Conservation (phyloP, 495 filamentous ascomycete genomes). For the Aspergillus egyptiacus region DNA sequence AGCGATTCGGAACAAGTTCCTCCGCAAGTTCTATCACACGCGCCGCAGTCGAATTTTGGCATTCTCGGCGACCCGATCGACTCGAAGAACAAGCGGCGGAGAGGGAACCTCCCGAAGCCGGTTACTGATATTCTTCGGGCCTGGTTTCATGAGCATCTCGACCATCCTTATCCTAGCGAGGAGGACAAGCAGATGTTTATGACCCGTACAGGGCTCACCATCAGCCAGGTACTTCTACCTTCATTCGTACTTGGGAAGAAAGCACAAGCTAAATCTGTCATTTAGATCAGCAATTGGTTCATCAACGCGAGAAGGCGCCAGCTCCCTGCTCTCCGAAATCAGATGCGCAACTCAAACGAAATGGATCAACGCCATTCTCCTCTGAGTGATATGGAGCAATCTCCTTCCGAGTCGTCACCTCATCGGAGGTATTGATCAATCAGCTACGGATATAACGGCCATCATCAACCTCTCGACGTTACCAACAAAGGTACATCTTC, state of each 20-base stretch:
- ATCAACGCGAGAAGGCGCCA: conserved; percentile 83
- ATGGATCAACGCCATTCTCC: conserved; percentile 38
- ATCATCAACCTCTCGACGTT: neutral
- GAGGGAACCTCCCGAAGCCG: conserved; percentile 83
- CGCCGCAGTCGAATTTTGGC: conserved; percentile 39
- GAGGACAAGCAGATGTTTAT: conserved; percentile 84
- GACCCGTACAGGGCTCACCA: conserved; percentile 65
- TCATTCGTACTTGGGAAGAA: neutral
- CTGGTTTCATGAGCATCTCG: conserved; percentile 72
- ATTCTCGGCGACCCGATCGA: conserved; percentile 41
- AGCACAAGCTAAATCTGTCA: neutral
- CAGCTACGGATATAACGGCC: neutral
- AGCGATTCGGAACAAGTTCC: conserved; percentile 33
- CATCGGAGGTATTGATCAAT: conserved; percentile 14
- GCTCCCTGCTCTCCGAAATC: conserved; percentile 59
- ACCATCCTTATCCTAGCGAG: conserved; percentile 83
- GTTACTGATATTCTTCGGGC: conserved; percentile 73
- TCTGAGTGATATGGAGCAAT: conserved; percentile 38
- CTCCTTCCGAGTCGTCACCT: conserved; percentile 32
- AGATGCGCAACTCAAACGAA: conserved; percentile 38
- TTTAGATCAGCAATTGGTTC: conserved; percentile 88
- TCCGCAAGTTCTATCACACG: conserved; percentile 25
- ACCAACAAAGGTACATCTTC: conserved; percentile 12
- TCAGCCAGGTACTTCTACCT: conserved; percentile 59
- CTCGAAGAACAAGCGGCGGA: conserved; percentile 52